phyloP scores from a whole-genome alignment of 2,329 filamentous ascomycete genomes.

The Coniella vitis region DNA sequence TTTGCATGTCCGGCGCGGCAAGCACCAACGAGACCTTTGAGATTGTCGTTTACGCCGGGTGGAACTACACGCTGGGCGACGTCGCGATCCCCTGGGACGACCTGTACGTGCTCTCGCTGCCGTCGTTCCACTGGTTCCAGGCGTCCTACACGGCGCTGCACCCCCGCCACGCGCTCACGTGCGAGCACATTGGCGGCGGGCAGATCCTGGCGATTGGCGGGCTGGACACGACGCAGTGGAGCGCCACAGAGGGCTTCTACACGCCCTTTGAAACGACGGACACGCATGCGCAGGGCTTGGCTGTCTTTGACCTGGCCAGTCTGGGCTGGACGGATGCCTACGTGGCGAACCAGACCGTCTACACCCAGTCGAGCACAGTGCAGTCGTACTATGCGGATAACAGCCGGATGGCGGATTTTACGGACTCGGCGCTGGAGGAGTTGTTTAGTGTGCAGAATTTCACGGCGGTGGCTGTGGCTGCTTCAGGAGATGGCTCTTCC shows the following conservation, averaged over 20 bases:
- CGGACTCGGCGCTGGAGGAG: background rate
- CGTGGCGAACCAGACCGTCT: constrained; percentile 5
- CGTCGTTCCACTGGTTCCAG: constrained; percentile 21
- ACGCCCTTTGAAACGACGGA: constrained; percentile 17
- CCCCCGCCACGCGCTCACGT: constrained; percentile 20
- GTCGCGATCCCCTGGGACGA: constrained; percentile 17
- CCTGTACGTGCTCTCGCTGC: constrained; percentile 20
- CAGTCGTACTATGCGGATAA: constrained; percentile 17
- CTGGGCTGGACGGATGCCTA: constrained; percentile 16
- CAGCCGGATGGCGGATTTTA: constrained; percentile 10
- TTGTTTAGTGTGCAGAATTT: constrained; percentile 6
- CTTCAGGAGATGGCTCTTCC: background rate
- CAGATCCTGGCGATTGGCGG: constrained; percentile 34
- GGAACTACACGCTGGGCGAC: constrained; percentile 17
- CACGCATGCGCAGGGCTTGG: constrained; percentile 17
- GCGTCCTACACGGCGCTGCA: constrained; percentile 17
- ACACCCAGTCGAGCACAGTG: constrained; percentile 12
- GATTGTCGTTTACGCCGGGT: constrained; percentile 21
- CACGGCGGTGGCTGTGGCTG: background rate
- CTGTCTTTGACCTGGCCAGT: constrained; percentile 18
- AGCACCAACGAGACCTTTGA: constrained; percentile 20
- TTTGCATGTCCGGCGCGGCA: constrained; percentile 19
- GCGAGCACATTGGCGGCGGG: constrained; percentile 27
- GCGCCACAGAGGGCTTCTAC: constrained; percentile 3
- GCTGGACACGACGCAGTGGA: constrained; percentile 16